These are phyloP conservation scores for Xylaria sp. DNA, from an alignment of 2,329 filamentous ascomycete genomes.

Conservation along the genomic window DNA sequence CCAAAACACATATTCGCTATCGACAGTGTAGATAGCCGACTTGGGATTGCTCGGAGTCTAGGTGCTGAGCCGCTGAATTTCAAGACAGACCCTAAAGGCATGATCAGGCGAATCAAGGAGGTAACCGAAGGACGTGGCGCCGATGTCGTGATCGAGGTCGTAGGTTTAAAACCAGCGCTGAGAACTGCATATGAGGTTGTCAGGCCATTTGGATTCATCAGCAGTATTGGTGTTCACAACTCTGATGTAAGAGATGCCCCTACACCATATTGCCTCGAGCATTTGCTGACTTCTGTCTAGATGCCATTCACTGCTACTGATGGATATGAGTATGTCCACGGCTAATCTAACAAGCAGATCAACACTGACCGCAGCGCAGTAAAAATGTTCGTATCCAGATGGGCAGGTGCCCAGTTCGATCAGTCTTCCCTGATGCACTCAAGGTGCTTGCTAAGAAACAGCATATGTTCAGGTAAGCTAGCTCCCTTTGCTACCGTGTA, in stretches of 20 bases:
- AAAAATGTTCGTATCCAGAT: conserved; percentile 81
- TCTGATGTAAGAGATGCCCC: conserved; percentile 64
- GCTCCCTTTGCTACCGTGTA: not conserved
- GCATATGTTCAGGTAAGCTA: conserved; percentile 70
- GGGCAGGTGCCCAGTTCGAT: conserved; percentile 79
- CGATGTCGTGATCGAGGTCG: conserved; percentile 84
- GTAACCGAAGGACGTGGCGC: conserved; percentile 83
- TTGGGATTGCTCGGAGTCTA: conserved; percentile 76
- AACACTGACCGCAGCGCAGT: conserved; percentile 51
- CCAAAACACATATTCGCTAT: conserved; percentile 82
- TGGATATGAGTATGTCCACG: conserved; percentile 61
- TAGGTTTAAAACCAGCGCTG: conserved; percentile 75
- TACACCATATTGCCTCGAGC: not conserved
- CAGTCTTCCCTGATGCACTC: conserved; percentile 73
- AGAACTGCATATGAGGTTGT: conserved; percentile 76
- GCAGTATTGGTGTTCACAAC: conserved; percentile 81
- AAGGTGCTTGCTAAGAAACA: conserved; percentile 73
- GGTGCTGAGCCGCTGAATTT: conserved; percentile 90
- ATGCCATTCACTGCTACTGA: conserved; percentile 74
- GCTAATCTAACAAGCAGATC: not conserved
- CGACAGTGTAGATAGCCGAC: conserved; percentile 78
- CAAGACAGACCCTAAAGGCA: conserved; percentile 68
- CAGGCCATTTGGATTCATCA: conserved; percentile 77
- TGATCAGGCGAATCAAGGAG: conserved; percentile 76
- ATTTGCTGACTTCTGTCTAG: conserved; percentile 52